Evolutionary conservation across 169 alveolate species (phyloP).

Genomic region (Theileria equi): DNA sequence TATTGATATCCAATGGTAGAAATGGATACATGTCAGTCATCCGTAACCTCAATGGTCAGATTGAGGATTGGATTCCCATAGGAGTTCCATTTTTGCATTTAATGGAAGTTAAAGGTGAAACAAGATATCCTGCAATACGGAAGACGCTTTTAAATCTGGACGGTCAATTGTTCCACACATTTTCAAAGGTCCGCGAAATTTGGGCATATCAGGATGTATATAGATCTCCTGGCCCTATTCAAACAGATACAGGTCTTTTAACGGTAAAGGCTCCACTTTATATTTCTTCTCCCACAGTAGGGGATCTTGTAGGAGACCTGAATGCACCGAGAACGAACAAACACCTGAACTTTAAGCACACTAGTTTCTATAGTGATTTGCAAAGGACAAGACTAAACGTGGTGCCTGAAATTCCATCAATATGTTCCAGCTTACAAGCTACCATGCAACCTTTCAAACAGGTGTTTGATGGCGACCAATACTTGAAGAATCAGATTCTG

Average conservation of each 20-base stretch:
- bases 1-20: slow-evolving; percentile 82
- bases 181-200: slow-evolving; percentile 84
- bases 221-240: slow-evolving; percentile 95
- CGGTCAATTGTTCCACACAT: slow-evolving; percentile 87
- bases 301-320: slow-evolving; percentile 45
- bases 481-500: slow-evolving; percentile 82
- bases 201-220: slow-evolving; percentile 92
- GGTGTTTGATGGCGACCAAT: slow-evolving; percentile 74
- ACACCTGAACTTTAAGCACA: slow-evolving; percentile 21
- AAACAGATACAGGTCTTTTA: slow-evolving; percentile 76
- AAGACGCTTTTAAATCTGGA: slow-evolving; percentile 92
- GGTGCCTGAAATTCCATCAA: slow-evolving; percentile 62
- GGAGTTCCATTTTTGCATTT: slow-evolving; percentile 81
- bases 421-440: slow-evolving; percentile 62
- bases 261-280: no score
- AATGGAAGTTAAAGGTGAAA: slow-evolving; percentile 73
- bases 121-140: slow-evolving; percentile 81
- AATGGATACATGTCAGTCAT: slow-evolving; percentile 94
- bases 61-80: slow-evolving; percentile 87
- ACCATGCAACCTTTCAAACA: slow-evolving; percentile 38
- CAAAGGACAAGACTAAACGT: slow-evolving; percentile 59
- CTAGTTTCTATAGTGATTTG: slow-evolving; percentile 43
- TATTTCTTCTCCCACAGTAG: slow-evolving; percentile 32
- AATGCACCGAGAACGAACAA: no score
- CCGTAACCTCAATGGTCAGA: slow-evolving; percentile 81